phyloP scores from a whole-genome alignment of 2,329 filamentous ascomycete genomes.

The Pestalotiopsis sp. region DNA sequence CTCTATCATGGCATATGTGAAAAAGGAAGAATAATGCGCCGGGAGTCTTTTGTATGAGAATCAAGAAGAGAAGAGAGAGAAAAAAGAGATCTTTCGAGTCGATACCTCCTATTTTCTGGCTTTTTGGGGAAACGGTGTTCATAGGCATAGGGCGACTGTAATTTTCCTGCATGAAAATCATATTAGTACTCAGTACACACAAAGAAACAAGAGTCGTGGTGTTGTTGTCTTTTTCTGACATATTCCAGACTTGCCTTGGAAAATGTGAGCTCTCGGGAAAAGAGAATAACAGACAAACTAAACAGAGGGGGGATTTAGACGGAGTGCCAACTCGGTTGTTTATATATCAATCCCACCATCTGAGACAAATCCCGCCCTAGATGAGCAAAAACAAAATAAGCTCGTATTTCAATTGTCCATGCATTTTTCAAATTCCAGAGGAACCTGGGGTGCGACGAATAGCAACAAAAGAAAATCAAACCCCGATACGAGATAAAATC shows the following conservation, averaged over 20 bases:
- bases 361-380: too few species aligned
- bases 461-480: not conserved
- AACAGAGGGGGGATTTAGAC: too few species aligned
- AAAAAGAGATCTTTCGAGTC: constrained; percentile 7
- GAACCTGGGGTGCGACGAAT: not conserved
- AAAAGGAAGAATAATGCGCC: not conserved
- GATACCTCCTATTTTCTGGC: constrained; percentile 10
- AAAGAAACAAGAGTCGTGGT: not conserved
- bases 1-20: not conserved
- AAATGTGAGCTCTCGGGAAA: not conserved
- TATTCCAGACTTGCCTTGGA: not conserved
- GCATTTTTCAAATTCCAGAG: not conserved
- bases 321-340: too few species aligned
- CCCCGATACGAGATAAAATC: not conserved
- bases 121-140: constrained; percentile 9
- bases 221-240: not conserved
- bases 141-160: constrained; percentile 4
- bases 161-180: constrained; percentile 7
- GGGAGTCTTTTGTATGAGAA: not conserved
- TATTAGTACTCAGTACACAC: not conserved
- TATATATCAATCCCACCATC: too few species aligned
- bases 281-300: too few species aligned
- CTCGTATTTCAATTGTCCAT: not conserved
- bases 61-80: not conserved
- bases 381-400: not conserved